Conservation (phyloP, 176 grass and related monocot genomes). For the Ensete glaucum region DNA sequence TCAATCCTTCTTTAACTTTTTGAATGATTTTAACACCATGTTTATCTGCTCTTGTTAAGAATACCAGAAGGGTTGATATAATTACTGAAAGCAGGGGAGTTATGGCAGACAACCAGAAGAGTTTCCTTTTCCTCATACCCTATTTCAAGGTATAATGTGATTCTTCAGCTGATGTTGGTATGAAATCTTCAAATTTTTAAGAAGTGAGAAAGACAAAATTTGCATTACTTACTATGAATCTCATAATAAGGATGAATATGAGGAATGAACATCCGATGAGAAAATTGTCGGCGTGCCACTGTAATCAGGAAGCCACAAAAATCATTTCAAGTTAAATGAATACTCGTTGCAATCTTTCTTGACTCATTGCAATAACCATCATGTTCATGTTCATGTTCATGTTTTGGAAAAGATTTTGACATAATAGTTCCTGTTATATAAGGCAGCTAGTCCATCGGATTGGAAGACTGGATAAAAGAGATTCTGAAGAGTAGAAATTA, state of each 20-base stretch:
- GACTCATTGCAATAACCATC: too few species aligned
- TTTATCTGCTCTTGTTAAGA: conserved; percentile 57
- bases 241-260: conserved; percentile 70
- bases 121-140: conserved; percentile 77
- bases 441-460: too few species aligned
- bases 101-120: conserved; percentile 80
- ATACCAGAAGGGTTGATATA: conserved; percentile 64
- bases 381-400: too few species aligned
- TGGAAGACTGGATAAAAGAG: too few species aligned
- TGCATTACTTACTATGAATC: conserved; percentile 77
- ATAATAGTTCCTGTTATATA: too few species aligned
- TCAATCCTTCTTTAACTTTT: conserved; percentile 50
- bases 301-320: conserved; percentile 20
- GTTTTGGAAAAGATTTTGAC: too few species aligned
- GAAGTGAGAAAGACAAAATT: not conserved
- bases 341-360: too few species aligned
- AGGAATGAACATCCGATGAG: conserved; percentile 85
- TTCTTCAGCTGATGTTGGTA: not conserved
- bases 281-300: conserved; percentile 89
- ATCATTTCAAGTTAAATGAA: not conserved
- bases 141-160: conserved; percentile 2
- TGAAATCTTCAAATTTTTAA: not conserved
- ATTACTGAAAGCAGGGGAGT: conserved; percentile 67
- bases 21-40: conserved; percentile 96
- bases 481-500: too few species aligned